phyloP scores from a whole-genome alignment of 352 stramenopile genomes.

The Globisporangium acanthophoron region DNA sequence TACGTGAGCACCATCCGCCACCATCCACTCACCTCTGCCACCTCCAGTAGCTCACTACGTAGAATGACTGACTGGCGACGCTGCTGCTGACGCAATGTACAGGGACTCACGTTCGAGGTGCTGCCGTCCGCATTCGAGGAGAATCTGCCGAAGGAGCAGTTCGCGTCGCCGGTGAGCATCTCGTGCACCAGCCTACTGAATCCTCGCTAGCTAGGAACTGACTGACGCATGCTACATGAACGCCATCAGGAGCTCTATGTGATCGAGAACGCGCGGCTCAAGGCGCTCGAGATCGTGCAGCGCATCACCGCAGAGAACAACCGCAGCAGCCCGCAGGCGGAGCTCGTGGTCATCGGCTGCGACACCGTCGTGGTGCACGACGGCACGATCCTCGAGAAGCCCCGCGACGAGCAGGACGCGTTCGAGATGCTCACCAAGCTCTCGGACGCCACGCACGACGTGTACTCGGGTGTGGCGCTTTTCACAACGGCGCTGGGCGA shows the following conservation, averaged over 20 bases:
- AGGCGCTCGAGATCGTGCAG: slow-evolving; percentile 66
- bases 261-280: slow-evolving; percentile 73
- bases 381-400: slow-evolving; percentile 88
- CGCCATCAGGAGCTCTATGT: slow-evolving; percentile 52
- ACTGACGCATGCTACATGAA: background rate
- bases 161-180: slow-evolving; percentile 39
- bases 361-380: slow-evolving; percentile 87
- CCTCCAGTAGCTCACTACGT: too few relatives aligned
- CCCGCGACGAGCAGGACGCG: slow-evolving; percentile 71
- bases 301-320: slow-evolving; percentile 19
- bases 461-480: slow-evolving; percentile 87
- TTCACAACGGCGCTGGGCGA: slow-evolving; percentile 38
- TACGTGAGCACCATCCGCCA: slow-evolving; percentile 18
- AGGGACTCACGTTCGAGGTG: slow-evolving; percentile 73
- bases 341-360: slow-evolving; percentile 72
- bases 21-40: background rate
- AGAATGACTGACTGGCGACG: too few relatives aligned
- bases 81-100: background rate
- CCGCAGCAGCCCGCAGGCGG: background rate
- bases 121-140: slow-evolving; percentile 82
- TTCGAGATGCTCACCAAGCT: slow-evolving; percentile 74
- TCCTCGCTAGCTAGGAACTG: too few relatives aligned
- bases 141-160: slow-evolving; percentile 67
- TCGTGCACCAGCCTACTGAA: background rate
- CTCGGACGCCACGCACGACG: slow-evolving; percentile 67